Evolutionary conservation across 257 asterid genomes (phyloP).

Genomic region (Gentiana macrophylla): DNA sequence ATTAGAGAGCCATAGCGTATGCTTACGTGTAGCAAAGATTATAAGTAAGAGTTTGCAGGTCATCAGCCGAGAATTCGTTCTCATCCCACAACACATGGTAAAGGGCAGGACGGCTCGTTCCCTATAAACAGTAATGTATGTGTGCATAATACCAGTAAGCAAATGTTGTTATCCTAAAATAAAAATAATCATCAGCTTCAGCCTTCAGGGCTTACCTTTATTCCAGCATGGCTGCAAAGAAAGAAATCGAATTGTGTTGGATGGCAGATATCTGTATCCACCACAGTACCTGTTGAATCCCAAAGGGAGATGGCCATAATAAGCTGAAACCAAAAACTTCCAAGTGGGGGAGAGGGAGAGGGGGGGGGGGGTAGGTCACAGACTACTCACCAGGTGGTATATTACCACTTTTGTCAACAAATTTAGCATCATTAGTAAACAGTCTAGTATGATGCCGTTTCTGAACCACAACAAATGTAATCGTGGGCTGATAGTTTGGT

Average conservation of each 20-base stretch:
- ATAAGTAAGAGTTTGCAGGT: constrained; percentile 23
- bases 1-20: neutral
- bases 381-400: constrained; percentile 17
- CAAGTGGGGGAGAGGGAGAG: too few relatives aligned
- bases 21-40: constrained; percentile 26
- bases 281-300: constrained; percentile 20
- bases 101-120: constrained; percentile 29
- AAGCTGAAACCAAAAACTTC: too few relatives aligned
- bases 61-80: constrained; percentile 24
- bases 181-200: too few relatives aligned
- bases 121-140: constrained; percentile 11
- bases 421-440: constrained; percentile 13
- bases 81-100: constrained; percentile 31
- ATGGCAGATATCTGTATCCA: constrained; percentile 26
- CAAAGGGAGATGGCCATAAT: too few relatives aligned
- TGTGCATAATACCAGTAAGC: neutral
- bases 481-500: constrained; percentile 27
- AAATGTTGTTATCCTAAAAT: too few relatives aligned
- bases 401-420: constrained; percentile 23
- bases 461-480: constrained; percentile 29
- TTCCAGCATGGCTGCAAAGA: constrained; percentile 33
- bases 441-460: constrained; percentile 28
- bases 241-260: constrained; percentile 30
- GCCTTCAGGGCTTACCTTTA: constrained; percentile 13
- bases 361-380: too few relatives aligned